Evolutionary conservation across 345 rosid species (phyloP).

Genomic region (Eutrema heterophyllum): DNA sequence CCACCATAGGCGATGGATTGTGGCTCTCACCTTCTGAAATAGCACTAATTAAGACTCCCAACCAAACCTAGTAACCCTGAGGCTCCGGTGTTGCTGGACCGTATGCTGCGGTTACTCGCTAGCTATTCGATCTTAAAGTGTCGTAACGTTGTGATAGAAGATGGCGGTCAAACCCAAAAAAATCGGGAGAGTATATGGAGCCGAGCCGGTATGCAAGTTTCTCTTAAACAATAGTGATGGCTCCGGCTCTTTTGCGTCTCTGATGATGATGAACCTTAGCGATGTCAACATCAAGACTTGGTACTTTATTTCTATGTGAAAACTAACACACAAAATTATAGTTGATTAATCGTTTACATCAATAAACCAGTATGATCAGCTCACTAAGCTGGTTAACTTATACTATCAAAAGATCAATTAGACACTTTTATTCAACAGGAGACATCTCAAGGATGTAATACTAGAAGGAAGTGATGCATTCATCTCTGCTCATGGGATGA

Average conservation of each 20-base stretch:
- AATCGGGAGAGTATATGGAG: not conserved
- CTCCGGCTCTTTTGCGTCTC: not conserved
- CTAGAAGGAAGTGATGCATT: constrained; percentile 32
- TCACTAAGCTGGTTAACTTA: too few species aligned
- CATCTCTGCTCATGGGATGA: constrained; percentile 47
- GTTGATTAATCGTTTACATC: too few species aligned
- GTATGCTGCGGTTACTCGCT: not conserved
- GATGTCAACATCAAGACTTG: not conserved
- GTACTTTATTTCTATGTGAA: not conserved
- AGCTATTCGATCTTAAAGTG: not conserved
- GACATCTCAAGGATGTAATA: constrained; percentile 36
- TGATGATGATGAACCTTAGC: not conserved
- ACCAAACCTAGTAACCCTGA: not conserved
- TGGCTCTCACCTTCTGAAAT: not conserved
- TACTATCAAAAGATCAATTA: not conserved
- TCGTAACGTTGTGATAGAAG: not conserved
- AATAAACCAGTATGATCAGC: too few species aligned
- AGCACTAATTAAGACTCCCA: not conserved
- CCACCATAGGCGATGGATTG: not conserved
- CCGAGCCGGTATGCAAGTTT: not conserved
- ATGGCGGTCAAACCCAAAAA: not conserved
- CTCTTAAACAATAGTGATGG: not conserved
- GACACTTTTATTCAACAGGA: not conserved
- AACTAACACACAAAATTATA: not conserved
- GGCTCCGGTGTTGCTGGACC: not conserved